Evolutionary conservation across 2,329 filamentous ascomycete genomes (phyloP).

Genomic region (Apiospora koreana): DNA sequence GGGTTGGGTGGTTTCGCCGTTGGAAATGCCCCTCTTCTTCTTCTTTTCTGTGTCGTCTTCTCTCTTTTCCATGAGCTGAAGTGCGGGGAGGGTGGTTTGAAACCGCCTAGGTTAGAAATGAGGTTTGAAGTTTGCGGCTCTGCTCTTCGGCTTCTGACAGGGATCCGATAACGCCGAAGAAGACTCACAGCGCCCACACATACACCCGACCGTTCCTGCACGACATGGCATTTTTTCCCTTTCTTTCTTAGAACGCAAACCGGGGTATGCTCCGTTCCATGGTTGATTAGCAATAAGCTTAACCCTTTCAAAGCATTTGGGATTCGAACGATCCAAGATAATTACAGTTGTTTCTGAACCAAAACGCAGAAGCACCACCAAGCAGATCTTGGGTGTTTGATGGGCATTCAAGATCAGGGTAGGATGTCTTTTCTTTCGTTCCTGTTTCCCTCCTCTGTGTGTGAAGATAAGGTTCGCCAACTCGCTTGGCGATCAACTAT

Average conservation of each 20-base stretch:
- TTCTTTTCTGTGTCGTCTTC: background rate
- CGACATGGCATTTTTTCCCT: background rate
- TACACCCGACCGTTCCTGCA: background rate
- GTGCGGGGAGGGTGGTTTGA: conserved; percentile 1
- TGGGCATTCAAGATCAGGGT: background rate
- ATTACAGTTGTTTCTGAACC: background rate
- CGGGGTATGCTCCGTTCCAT: background rate
- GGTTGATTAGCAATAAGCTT: background rate
- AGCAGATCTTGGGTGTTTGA: conserved; percentile 1
- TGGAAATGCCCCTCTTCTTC: background rate
- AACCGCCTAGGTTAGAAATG: conserved; percentile 1
- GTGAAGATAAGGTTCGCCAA: background rate
- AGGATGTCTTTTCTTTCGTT: background rate
- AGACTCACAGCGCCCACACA: background rate
- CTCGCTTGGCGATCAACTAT: conserved; percentile 4
- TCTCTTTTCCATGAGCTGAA: background rate
- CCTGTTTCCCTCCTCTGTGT: background rate
- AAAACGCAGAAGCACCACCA: background rate
- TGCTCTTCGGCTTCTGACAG: background rate
- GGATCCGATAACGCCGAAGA: conserved; percentile 3
- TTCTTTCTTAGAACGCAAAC: background rate
- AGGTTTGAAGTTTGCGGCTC: conserved; percentile 8
- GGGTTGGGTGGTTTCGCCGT: background rate
- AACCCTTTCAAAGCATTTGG: background rate
- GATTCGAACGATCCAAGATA: background rate